Conservation (phyloP, 1,284 basidiomycete species). For the Macrocystidia cucumis region DNA sequence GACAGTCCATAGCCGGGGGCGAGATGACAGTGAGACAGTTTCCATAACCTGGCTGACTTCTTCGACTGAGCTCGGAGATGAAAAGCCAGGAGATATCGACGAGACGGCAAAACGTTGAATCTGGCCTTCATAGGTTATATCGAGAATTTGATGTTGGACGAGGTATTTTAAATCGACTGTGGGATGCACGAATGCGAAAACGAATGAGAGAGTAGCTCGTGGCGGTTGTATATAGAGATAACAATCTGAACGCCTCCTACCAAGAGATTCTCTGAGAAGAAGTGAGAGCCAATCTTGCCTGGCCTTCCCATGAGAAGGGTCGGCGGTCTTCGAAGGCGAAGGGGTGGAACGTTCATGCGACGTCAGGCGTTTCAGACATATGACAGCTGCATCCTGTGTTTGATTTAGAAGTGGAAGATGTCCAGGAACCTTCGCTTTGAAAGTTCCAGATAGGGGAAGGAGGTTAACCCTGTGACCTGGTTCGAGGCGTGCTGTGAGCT, state of each 20-base stretch:
- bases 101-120: conserved; percentile 45
- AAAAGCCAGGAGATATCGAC: conserved; percentile 37
- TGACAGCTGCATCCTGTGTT: conserved; percentile 38
- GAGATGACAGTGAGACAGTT: conserved; percentile 31
- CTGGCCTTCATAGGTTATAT: conserved; percentile 57
- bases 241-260: too few species aligned
- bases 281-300: conserved; percentile 61
- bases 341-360: conserved; percentile 8
- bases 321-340: conserved; percentile 7
- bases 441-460: conserved; percentile 34
- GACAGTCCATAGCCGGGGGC: conserved; percentile 41
- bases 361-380: conserved; percentile 43
- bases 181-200: conserved; percentile 7
- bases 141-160: conserved; percentile 50
- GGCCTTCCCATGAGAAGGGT: conserved; percentile 26
- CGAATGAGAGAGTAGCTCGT: conserved; percentile 6
- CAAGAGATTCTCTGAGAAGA: conserved; percentile 52
- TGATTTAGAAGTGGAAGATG: conserved; percentile 43
- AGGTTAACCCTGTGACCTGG: conserved; percentile 39
- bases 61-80: conserved; percentile 16
- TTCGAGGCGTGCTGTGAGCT: conserved; percentile 50
- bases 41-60: conserved; percentile 29
- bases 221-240: conserved; percentile 3
- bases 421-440: conserved; percentile 24
- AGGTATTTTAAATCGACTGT: conserved; percentile 73